These are phyloP conservation scores for Fusarium sp. DNA, from an alignment of 2,329 filamentous ascomycete species.

Conservation along the genomic window DNA sequence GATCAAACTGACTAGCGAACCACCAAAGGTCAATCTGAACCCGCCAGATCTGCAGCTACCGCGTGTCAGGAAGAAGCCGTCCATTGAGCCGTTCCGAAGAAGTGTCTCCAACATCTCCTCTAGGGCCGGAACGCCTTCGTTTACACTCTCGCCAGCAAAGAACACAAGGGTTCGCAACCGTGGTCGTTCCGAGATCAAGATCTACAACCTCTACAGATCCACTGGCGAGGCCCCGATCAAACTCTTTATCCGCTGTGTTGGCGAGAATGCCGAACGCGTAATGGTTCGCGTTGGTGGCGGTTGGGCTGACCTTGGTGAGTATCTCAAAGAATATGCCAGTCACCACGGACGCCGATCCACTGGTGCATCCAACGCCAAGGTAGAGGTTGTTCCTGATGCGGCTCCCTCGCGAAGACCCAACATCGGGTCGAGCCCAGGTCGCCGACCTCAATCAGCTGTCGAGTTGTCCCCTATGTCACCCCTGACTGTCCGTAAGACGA, in stretches of 20 bases:
- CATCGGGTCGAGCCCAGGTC: slow-evolving; percentile 53
- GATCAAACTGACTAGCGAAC: slow-evolving; percentile 74
- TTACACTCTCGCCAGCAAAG: slow-evolving; percentile 73
- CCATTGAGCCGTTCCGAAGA: slow-evolving; percentile 56
- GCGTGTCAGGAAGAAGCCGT: slow-evolving; percentile 54
- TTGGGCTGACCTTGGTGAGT: slow-evolving; percentile 97
- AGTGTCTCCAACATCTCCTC: slow-evolving; percentile 62
- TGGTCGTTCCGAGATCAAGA: slow-evolving; percentile 78
- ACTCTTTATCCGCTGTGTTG: slow-evolving; percentile 91
- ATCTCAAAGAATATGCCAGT: slow-evolving; percentile 89
- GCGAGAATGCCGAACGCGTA: slow-evolving; percentile 87
- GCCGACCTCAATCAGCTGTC: slow-evolving; percentile 53
- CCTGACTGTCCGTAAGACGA: slow-evolving; percentile 64
- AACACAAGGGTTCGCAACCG: slow-evolving; percentile 58
- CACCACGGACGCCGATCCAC: slow-evolving; percentile 83
- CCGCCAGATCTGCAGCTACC: slow-evolving; percentile 66
- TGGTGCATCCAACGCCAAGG: slow-evolving; percentile 57
- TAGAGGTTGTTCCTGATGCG: slow-evolving; percentile 60
- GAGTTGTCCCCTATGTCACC: slow-evolving; percentile 56
- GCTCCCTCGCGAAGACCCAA: slow-evolving; percentile 43
- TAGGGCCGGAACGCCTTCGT: slow-evolving; percentile 70
- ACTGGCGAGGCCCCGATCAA: slow-evolving; percentile 91
- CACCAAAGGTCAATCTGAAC: slow-evolving; percentile 62
- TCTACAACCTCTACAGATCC: slow-evolving; percentile 89
- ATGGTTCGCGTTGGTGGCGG: slow-evolving; percentile 98